Base-by-base conservation (phyloP, 768 basidiomycete species). In the Tricholoma furcatifolium region DNA sequence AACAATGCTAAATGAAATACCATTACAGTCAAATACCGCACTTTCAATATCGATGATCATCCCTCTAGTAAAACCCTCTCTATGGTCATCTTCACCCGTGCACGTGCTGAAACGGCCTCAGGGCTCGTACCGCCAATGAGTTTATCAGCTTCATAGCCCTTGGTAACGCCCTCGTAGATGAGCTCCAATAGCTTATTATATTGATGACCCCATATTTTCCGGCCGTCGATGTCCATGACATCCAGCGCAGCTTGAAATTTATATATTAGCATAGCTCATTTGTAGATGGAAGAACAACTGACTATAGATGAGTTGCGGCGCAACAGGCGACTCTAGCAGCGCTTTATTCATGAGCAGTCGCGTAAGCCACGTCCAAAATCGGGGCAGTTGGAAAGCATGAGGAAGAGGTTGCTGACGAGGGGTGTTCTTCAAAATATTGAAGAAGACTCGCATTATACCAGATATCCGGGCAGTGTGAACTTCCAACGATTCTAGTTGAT, bases 381-480 rank as follows among this genome's bases (percentile, higher is more conserved):
- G 73, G 2, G 86, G 78, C 27, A 81, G 62, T 61, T 82, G 82
- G 65, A 85, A 89, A 69, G 80, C 71, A 21, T 62, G 63, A 49
- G 82, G 68, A 52, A 87, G 57, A 12, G 78, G 80, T 44, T 68
- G 62, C 38, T 67, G 61, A 36, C 48, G 58, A n/a, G 75, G 74
- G 2, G 62, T 59, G 18, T 76, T 70, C 60, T 71, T 72, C 56
- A 93, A 65, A 43, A 95, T 80, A 17, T 83, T 75, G 65, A 92
- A 91, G 71, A 96, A 98, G 20, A 98, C 83, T 27, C 94, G 81
- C 80, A 94, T 81, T 30, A 92, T 79, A 8, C 93, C 93, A 27
- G 82, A 72, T 43, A 94, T 73, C 20, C 95, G 83, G 32, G 72
- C 75, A 9, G 79, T 74, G 61, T 88, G 87, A 32, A 91, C 87